These are phyloP conservation scores for Vaccinium vitisidaea DNA, from an alignment of 148 eudicot genomes.

Conservation along the genomic window DNA sequence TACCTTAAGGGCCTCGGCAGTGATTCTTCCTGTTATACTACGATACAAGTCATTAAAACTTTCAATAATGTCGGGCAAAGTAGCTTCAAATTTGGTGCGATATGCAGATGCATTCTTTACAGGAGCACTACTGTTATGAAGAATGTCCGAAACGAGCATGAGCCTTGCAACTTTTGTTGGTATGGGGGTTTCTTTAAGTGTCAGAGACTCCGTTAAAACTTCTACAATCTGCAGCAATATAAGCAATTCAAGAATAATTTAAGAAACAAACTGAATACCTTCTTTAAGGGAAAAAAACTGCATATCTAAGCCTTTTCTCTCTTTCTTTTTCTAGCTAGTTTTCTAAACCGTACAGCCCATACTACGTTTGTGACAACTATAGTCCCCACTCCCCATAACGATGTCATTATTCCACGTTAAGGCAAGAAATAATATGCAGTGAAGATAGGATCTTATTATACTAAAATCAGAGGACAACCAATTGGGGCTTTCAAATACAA, in stretches of 20 bases:
- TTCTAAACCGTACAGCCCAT: neutral
- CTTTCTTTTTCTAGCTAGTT: neutral
- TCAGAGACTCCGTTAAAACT: conserved; percentile 91
- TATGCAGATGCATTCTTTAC: conserved; percentile 98
- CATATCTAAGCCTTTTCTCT: neutral
- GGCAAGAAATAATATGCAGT: neutral
- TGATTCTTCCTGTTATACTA: conserved; percentile 87
- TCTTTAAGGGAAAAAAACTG: conserved; percentile 51
- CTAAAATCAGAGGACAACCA: neutral
- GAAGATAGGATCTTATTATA: neutral
- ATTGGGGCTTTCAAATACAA: neutral
- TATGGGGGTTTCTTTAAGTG: conserved; percentile 98
- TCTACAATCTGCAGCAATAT: conserved; percentile 70
- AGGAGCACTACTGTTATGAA: conserved; percentile 97
- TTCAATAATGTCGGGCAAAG: conserved; percentile 84
- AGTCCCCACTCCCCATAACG: neutral
- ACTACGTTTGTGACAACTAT: neutral
- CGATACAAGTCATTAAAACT: conserved; percentile 93
- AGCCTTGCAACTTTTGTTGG: conserved; percentile 99
- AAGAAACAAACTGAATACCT: conserved; percentile 79
- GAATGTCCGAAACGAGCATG: conserved; percentile 96
- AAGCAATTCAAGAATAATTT: conserved; percentile 76
- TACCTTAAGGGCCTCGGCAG: conserved; percentile 97
- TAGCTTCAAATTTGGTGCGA: conserved; percentile 91
- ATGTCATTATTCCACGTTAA: neutral